Evolutionary conservation across 2,329 filamentous ascomycete genomes (phyloP), one percentile per base, ranked within the genome.

Genomic region (Pezicula carpinea): DNA sequence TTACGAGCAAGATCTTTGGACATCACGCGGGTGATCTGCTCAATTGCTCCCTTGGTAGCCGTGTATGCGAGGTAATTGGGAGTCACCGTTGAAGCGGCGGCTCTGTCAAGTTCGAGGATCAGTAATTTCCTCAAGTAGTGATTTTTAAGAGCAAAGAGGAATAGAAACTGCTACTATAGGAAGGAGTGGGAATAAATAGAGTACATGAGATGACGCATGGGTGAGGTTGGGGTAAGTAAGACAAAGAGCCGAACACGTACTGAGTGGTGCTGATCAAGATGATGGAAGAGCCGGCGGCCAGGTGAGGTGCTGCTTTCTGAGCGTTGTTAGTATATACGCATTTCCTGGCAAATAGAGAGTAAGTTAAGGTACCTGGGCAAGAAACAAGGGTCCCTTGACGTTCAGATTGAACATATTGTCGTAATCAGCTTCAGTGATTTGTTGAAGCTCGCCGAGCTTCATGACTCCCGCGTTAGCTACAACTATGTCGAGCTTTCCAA

Each of bases 401-500:
- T 82, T 82, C 31, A 80, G 49, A 35, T 63, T 64, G 54, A 76
- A 77, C 3, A 63, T 64, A 6, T 49, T 52, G 52, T 80, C 76
- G 56, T 75, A 82, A 51, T 73, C 68, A 6, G 64, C 68, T 58
- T 80, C 75, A 0, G 68, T 76, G 1, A 72, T 69, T 18, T 65
- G 56, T 29, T 72, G 70, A 13, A 83, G 64, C 41, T 71, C 69
- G n/a, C 66, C 68, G 64, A 77, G 70, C 2, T 65, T 65, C 63
- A 80, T 65, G 3, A 74, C 57, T 0, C 73, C 81, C 0, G 80
- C 79, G 51, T 79, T 82, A 2, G 74, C 68, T 39, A 84, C 66
- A 3, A 83, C 52, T 32, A 82, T 71, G 64, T 85, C 80, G 53
- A 85, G 75, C 50, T 71, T 72, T 21, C 74, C 74, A 52, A 76